Evolutionary conservation across 495 filamentous ascomycete genomes (phyloP).

Genomic region (Emericellopsis terricola): DNA sequence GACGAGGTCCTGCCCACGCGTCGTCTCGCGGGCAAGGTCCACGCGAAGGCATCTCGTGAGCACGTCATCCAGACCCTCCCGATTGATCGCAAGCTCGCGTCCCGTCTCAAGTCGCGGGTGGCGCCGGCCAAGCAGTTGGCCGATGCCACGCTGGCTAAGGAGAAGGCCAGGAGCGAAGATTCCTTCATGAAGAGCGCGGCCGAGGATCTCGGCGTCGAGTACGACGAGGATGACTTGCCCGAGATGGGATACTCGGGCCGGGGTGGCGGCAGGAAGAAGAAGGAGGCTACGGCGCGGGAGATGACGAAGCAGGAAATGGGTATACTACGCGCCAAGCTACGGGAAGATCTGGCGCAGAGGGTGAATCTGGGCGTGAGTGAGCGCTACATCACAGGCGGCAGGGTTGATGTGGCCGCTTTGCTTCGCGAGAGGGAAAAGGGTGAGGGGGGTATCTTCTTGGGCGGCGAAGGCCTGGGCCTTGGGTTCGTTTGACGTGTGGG

Average conservation of each 20-base stretch:
- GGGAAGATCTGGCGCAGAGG: constrained; percentile 46
- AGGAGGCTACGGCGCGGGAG: constrained; percentile 49
- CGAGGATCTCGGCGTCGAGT: constrained; percentile 86
- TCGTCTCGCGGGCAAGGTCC: constrained; percentile 74
- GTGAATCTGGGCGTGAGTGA: constrained; percentile 88
- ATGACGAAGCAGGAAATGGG: constrained; percentile 55
- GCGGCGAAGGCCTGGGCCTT: not conserved
- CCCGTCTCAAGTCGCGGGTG: constrained; percentile 54
- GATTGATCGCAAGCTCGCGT: constrained; percentile 62
- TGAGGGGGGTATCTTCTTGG: constrained; percentile 5
- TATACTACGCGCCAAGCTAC: constrained; percentile 41
- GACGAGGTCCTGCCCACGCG: constrained; percentile 76
- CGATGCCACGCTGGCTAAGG: constrained; percentile 67
- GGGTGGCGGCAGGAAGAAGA: constrained; percentile 49
- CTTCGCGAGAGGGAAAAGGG: constrained; percentile 36
- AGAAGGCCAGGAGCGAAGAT: constrained; percentile 67
- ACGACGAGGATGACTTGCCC: constrained; percentile 66
- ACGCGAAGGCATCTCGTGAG: constrained; percentile 37
- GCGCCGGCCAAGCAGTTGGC: constrained; percentile 67
- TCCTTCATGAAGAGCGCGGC: constrained; percentile 71
- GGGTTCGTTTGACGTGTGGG: not conserved
- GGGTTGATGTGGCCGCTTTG: constrained; percentile 66
- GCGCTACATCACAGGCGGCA: constrained; percentile 64
- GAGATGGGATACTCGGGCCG: constrained; percentile 39
- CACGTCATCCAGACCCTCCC: constrained; percentile 61